phyloP scores from a whole-genome alignment of 805 yeast genomes.

The Saccharomycopsis vini region DNA sequence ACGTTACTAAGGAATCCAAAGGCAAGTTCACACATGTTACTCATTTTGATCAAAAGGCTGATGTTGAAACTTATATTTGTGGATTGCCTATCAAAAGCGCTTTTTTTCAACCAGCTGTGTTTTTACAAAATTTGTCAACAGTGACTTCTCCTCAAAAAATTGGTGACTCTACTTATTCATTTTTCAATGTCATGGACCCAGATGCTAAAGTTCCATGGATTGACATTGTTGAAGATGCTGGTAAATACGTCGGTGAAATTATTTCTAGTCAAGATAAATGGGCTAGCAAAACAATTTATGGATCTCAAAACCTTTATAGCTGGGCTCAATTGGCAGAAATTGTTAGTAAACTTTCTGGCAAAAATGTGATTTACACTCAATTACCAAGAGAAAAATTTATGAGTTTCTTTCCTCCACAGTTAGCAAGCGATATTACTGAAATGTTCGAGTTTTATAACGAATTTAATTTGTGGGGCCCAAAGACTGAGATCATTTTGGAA shows the following conservation, averaged over 20 bases:
- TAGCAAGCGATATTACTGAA: not conserved
- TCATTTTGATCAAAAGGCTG: conserved; percentile 3
- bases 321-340: not conserved
- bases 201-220: conserved; percentile 1
- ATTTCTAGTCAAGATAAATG: not conserved
- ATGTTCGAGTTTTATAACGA: conserved; percentile 1
- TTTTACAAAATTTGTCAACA: conserved; percentile 1
- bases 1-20: not conserved
- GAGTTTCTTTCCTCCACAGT: not conserved
- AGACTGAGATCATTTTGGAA: not conserved
- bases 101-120: not conserved
- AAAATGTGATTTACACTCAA: not conserved
- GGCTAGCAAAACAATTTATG: not conserved
- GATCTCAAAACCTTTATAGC: conserved; percentile 2
- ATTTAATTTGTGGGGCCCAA: not conserved
- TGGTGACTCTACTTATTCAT: not conserved
- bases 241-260: conserved; percentile 2
- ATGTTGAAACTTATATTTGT: conserved; percentile 4
- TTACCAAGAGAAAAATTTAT: not conserved
- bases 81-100: conserved; percentile 2
- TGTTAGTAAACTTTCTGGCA: not conserved
- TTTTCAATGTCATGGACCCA: not conserved
- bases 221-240: conserved; percentile 1
- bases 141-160: not conserved
- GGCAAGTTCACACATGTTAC: conserved; percentile 1